These are phyloP conservation scores for Trichoderma pleuroti DNA, from an alignment of 2,329 filamentous ascomycete genomes.

Conservation along the genomic window DNA sequence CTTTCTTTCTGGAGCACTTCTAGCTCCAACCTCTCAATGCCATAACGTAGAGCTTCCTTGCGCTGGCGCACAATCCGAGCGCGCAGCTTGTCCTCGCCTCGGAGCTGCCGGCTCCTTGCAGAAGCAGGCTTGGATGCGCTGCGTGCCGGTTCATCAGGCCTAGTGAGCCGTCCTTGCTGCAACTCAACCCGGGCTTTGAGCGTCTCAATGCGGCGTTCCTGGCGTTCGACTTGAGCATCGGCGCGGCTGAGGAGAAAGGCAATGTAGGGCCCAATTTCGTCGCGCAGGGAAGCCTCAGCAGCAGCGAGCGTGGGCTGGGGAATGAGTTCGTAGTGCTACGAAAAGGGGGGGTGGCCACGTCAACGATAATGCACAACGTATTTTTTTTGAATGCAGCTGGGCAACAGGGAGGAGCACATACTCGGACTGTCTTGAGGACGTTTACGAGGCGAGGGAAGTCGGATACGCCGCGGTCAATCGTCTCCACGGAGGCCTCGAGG, in stretches of 20 bases:
- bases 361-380: not conserved
- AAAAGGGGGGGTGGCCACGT: conserved; percentile 7
- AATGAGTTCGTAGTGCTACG: conserved; percentile 86
- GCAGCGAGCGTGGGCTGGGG: conserved; percentile 77
- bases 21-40: conserved; percentile 78
- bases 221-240: conserved; percentile 77
- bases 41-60: conserved; percentile 81
- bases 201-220: conserved; percentile 77
- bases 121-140: not conserved
- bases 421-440: conserved; percentile 56
- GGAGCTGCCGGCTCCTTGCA: conserved; percentile 41
- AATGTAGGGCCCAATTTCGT: conserved; percentile 87
- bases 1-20: conserved; percentile 75
- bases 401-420: conserved; percentile 33
- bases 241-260: conserved; percentile 73
- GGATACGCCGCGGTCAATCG: conserved; percentile 52
- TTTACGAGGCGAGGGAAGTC: conserved; percentile 55
- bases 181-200: conserved; percentile 79
- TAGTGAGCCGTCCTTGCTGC: conserved; percentile 64
- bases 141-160: conserved; percentile 23
- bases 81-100: conserved; percentile 49
- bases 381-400: not conserved
- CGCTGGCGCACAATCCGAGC: conserved; percentile 67
- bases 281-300: conserved; percentile 79
- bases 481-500: conserved; percentile 58